Base-by-base conservation (phyloP, 768 basidiomycete genomes). In the Zangia roseola region DNA sequence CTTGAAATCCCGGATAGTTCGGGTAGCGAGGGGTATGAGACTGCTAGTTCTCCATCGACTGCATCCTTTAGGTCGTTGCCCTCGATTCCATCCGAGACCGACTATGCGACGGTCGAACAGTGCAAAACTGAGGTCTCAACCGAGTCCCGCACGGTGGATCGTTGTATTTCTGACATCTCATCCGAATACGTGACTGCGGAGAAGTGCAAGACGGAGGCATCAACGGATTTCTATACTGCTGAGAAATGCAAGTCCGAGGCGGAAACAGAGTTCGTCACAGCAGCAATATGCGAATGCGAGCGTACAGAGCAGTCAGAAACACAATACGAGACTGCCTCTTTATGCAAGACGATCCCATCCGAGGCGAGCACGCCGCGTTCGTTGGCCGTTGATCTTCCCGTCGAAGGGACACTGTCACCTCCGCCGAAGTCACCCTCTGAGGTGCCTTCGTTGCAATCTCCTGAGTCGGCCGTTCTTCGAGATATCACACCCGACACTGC, bases 61-160 rank as follows among this genome's bases (percentile, higher is more conserved):
- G 69, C 73, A 6, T 83, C 82, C 0, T 82, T 78, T 63, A 72
- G 71, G 47, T 83, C 82, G 6, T 64, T 83, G 47, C 81, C 82
- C 1, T 79, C 77, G 4, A 83, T 83, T 52, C 82, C 82, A 12
- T 82, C 79, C 1, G 74, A 77, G 43, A 76, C 73, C 0, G 75
- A 75, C 40, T 78, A 68, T 44, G 58, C 55, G 31, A 76, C 77
- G 1, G 71, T 68, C n/a, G 71, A 73, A 30, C 53, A 65, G 26
- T 78, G 77, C 53, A 71, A 55, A 61, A 73, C 75, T 6, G 72
- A 75, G 25, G 62, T 61, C 4, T 59, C 72, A 23, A 71, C 74
- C 4, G 72, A 76, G 41, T 86, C 78, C 59, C 63, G 69, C 13
- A 83, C 81, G 12, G 81, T 68, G 38, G 66, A 74, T 8, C 66